Evolutionary conservation across 768 basidiomycete genomes (phyloP).

Genomic region (Tricholoma sp.): DNA sequence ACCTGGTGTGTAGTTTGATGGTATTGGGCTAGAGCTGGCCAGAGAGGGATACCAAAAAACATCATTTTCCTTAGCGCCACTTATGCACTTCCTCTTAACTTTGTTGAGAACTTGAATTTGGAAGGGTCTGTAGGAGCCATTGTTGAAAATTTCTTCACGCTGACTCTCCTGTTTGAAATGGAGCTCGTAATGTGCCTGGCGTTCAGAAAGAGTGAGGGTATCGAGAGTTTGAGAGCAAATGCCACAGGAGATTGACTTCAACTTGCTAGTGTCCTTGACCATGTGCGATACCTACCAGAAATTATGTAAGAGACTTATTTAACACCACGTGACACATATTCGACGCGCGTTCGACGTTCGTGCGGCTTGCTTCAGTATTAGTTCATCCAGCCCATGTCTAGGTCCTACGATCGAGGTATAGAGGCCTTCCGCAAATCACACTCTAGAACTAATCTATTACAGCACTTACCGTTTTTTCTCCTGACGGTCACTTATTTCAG

Average conservation of each 20-base stretch:
- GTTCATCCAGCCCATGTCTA: slow-evolving; percentile 56
- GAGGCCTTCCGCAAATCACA: slow-evolving; percentile 8
- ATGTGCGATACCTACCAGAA: too few species aligned
- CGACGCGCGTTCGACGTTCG: slow-evolving; percentile 49
- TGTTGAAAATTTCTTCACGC: background rate
- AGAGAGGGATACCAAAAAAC: slow-evolving; percentile 62
- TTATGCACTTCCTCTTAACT: background rate
- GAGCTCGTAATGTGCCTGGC: slow-evolving; percentile 50
- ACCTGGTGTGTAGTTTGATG: slow-evolving; percentile 62
- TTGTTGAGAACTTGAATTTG: background rate
- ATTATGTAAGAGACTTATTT: background rate
- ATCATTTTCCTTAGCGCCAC: slow-evolving; percentile 27
- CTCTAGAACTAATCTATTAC: background rate
- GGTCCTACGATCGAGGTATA: slow-evolving; percentile 95
- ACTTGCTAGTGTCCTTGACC: background rate
- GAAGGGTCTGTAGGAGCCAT: background rate
- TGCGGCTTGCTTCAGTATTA: slow-evolving; percentile 10
- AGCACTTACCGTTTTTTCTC: slow-evolving; percentile 98
- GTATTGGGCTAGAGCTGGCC: slow-evolving; percentile 31
- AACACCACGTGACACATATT: slow-evolving; percentile 17
- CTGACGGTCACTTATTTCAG: slow-evolving; percentile 98
- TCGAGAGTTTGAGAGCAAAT: slow-evolving; percentile 44
- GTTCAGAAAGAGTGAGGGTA: slow-evolving; percentile 28
- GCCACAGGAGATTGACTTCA: slow-evolving; percentile 33
- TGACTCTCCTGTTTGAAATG: slow-evolving; percentile 32